phyloP scores from a whole-genome alignment of 331 rosid species.

The Quercus phellos region DNA sequence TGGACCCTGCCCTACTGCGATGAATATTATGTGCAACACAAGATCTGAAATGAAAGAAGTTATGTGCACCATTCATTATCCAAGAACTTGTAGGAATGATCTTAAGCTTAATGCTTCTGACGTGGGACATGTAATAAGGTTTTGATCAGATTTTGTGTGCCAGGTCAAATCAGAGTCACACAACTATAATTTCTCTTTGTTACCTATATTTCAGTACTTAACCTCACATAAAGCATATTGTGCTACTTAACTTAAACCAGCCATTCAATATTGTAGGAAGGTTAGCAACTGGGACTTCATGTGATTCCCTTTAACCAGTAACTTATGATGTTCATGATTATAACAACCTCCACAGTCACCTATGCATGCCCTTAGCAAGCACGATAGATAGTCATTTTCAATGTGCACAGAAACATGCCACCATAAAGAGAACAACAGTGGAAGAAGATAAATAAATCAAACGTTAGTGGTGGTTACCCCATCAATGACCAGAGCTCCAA shows the following conservation, averaged over 20 bases:
- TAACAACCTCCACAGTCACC: slow-evolving; percentile 88
- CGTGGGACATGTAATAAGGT: slow-evolving; percentile 14
- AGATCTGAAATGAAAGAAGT: neutral
- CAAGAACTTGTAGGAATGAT: neutral
- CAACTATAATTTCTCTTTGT: no score
- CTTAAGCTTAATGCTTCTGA: slow-evolving; percentile 14
- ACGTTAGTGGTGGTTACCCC: slow-evolving; percentile 50
- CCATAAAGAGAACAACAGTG: slow-evolving; percentile 1
- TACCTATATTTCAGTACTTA: no score
- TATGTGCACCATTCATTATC: neutral
- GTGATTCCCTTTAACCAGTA: no score
- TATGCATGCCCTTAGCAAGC: slow-evolving; percentile 57
- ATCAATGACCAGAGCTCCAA: slow-evolving; percentile 87
- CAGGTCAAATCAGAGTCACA: no score
- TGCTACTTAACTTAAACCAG: no score
- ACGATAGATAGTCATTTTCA: slow-evolving; percentile 32
- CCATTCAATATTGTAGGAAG: no score
- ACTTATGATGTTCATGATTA: no score
- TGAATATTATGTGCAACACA: neutral
- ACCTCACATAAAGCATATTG: no score
- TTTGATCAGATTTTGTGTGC: no score
- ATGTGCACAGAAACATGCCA: slow-evolving; percentile 15
- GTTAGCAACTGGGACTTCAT: no score
- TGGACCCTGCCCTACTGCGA: neutral
- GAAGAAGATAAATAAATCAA: neutral